Percentiles rank a stretch among this genome's conserved stretches.
Evolutionary conservation across 1,284 basidiomycete genomes (phyloP).

Genomic region (Ganoderma multipileum): DNA sequence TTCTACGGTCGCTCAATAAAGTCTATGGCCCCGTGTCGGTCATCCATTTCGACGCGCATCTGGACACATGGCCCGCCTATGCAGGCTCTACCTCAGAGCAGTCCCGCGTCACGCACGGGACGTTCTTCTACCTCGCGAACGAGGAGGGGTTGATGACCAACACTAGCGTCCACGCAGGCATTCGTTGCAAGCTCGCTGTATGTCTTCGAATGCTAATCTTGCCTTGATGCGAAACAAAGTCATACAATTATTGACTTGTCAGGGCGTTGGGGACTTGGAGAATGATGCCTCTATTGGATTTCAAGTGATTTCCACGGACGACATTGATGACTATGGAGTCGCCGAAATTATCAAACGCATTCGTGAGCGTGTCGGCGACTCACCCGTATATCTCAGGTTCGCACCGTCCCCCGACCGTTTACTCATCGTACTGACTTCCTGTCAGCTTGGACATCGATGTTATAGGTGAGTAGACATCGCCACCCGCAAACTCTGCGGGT

Average conservation of each 20-base stretch:
- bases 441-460: slow-evolving; percentile 78
- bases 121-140: slow-evolving; percentile 76
- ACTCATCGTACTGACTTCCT: background rate
- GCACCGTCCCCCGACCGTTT: slow-evolving; percentile 16
- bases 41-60: slow-evolving; percentile 84
- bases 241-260: background rate
- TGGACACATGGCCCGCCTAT: slow-evolving; percentile 70
- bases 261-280: slow-evolving; percentile 66
- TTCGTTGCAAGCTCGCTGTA: slow-evolving; percentile 74
- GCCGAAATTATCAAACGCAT: slow-evolving; percentile 68
- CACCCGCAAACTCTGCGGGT: background rate
- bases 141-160: slow-evolving; percentile 78
- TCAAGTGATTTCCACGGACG: slow-evolving; percentile 74
- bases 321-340: slow-evolving; percentile 76
- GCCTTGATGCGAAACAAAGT: background rate
- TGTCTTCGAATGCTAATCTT: slow-evolving; percentile 27
- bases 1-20: slow-evolving; percentile 73
- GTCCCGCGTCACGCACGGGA: slow-evolving; percentile 76
- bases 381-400: slow-evolving; percentile 78
- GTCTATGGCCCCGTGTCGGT: slow-evolving; percentile 80
- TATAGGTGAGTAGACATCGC: slow-evolving; percentile 54
- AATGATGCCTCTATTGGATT: slow-evolving; percentile 74
- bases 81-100: slow-evolving; percentile 61
- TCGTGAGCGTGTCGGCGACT: slow-evolving; percentile 66
- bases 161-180: slow-evolving; percentile 79